Evolutionary conservation across 805 yeast genomes (phyloP), one percentile per base, ranked within the genome.

Genomic region (Starmera pachycereana): DNA sequence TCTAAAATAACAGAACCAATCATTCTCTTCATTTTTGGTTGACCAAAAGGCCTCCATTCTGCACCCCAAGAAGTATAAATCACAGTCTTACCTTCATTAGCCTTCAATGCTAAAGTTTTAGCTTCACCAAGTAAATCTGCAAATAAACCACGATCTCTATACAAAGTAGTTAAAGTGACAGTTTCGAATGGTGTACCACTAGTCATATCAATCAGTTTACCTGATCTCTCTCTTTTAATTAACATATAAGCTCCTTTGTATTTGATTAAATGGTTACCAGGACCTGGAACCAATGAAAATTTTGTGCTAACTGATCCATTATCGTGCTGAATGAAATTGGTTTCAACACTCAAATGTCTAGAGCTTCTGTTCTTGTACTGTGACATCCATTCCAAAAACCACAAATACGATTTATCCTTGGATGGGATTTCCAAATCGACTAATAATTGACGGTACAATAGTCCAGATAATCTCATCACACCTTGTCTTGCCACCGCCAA

Each of bases 41-140:
- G 89, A 3, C 98, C 98, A 66, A 92, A 92, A 5, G 95, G 95
- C 53, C 97, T 71, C 98, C 98, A 92, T 55, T 92, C 98, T 27
- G 96, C 96, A 1, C 97, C 98, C 86, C 92, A 90, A 10, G 96
- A 83, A 4, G 96, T 86, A 59, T 75, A 92, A 6, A 92, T 64
- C 8, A 92, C 97, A 0, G 97, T 92, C 55, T 88, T 90, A 8
- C 98, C 97, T 55, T 87, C 95, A 44, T 83, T 81, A 28, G 81
- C 71, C 51, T 76, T 76, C 55, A 88, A 68, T 0, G 97, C 97
- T 65, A 86, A 62, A 32, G 68, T 62, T 52, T 89, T 86, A 4
- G 97, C 97, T 52, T 92, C 97, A 13, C 69, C 71, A 40, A 92
- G 66, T 44, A 92, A 65, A 8, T 81, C 78, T 27, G 69, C 66